Conservation (phyloP, 2,329 filamentous ascomycete genomes). For the Aspergillus quadricinctus region DNA sequence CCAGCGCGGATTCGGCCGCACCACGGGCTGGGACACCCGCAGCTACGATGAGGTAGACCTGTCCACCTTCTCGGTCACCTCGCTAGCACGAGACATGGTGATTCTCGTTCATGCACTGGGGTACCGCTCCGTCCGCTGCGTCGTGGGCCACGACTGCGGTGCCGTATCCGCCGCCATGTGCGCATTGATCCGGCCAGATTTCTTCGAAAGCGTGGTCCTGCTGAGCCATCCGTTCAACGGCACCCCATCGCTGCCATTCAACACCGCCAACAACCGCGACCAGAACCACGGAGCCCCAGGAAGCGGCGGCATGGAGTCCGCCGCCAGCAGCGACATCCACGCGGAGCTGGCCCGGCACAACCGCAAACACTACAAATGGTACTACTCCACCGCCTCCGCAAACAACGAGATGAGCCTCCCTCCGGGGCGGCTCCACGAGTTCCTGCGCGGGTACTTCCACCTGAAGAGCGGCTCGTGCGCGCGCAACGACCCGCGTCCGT, state of each 20-base stretch:
- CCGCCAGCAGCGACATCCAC: constrained; percentile 48
- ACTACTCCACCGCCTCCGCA: constrained; percentile 37
- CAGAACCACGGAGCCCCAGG: background rate
- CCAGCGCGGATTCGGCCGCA: constrained; percentile 64
- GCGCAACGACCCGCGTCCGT: constrained; percentile 50
- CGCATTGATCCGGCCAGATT: constrained; percentile 59
- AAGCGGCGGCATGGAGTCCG: constrained; percentile 8
- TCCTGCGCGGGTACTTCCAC: constrained; percentile 64
- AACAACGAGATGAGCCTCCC: constrained; percentile 33
- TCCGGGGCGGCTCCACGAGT: constrained; percentile 50
- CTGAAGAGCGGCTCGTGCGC: constrained; percentile 58
- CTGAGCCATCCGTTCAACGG: constrained; percentile 64
- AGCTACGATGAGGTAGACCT: constrained; percentile 52
- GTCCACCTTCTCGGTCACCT: constrained; percentile 53
- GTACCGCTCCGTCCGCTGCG: constrained; percentile 53
- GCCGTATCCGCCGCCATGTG: constrained; percentile 57
- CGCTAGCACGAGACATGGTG: constrained; percentile 59
- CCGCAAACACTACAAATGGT: constrained; percentile 69
- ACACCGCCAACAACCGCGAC: constrained; percentile 33
- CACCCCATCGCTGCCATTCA: constrained; percentile 47
- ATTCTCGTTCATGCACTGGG: constrained; percentile 59
- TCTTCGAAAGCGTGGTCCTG: constrained; percentile 59
- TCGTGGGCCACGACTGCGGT: constrained; percentile 66
- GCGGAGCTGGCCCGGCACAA: constrained; percentile 50
- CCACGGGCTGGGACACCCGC: constrained; percentile 55